Conservation (phyloP, 78 protist genomes). For the Planoprotostelium fungivorum region DNA sequence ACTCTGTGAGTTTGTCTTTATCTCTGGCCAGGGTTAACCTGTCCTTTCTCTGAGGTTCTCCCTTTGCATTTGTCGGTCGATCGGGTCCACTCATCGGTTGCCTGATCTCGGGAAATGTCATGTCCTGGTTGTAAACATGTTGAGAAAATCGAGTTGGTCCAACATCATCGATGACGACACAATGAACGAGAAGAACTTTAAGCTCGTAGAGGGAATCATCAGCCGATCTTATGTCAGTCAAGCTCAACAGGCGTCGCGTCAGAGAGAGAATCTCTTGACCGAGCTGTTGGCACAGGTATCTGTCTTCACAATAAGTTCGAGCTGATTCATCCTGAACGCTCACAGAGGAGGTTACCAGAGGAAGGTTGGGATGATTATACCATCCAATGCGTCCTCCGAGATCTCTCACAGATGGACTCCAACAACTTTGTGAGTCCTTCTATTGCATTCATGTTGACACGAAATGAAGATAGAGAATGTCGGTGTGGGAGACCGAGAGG, state of each 20-base stretch:
- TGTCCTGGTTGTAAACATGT: too few species aligned
- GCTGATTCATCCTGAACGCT: not conserved
- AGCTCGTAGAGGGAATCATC: constrained; percentile 60
- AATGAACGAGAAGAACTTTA: constrained; percentile 58
- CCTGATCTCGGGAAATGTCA: too few species aligned
- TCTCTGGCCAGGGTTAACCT: too few species aligned
- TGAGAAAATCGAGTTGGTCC: too few species aligned
- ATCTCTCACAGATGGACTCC: constrained; percentile 84
- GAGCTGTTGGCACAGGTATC: constrained; percentile 46
- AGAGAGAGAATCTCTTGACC: constrained; percentile 26
- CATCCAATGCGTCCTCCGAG: constrained; percentile 59
- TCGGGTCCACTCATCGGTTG: too few species aligned
- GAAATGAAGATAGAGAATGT: constrained; percentile 29
- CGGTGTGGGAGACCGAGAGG: constrained; percentile 99
- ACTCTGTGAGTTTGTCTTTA: not conserved
- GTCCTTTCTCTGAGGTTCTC: too few species aligned
- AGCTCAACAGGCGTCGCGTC: constrained; percentile 32
- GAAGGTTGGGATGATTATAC: constrained; percentile 76
- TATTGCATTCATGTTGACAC: too few species aligned
- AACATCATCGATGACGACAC: too few species aligned
- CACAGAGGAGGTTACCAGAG: constrained; percentile 78
- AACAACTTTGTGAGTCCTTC: constrained; percentile 78
- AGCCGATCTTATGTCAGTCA: constrained; percentile 53
- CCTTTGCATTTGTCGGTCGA: too few species aligned
- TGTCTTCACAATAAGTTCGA: not conserved